Percentiles rank a stretch among this genome's conserved stretches.
Evolutionary conservation across 2,329 filamentous ascomycete species (phyloP).

Genomic region (Aspergillus japonicus): DNA sequence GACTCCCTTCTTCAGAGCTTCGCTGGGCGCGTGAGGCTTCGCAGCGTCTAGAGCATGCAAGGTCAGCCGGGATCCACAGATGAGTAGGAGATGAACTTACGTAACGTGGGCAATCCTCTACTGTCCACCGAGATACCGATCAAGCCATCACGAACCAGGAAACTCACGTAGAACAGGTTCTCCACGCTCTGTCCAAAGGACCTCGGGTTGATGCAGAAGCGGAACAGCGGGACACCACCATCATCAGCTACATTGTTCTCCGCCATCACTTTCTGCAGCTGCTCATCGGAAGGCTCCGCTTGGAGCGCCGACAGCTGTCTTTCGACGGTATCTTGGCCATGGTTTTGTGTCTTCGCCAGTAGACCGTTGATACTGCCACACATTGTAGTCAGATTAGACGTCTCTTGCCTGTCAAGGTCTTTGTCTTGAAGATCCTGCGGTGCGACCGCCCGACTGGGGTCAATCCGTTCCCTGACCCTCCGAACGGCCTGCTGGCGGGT

Average conservation of each 20-base stretch:
- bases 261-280: constrained; percentile 57
- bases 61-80: neutral
- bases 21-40: constrained; percentile 49
- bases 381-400: constrained; percentile 74
- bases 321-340: constrained; percentile 50
- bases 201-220: constrained; percentile 83
- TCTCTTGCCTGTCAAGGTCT: constrained; percentile 73
- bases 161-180: constrained; percentile 95
- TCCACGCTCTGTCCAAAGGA: constrained; percentile 95
- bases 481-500: constrained; percentile 68
- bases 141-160: constrained; percentile 83
- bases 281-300: constrained; percentile 38
- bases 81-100: constrained; percentile 54
- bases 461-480: constrained; percentile 65
- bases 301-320: constrained; percentile 38
- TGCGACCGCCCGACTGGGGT: constrained; percentile 64
- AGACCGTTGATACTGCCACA: constrained; percentile 71
- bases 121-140: constrained; percentile 73
- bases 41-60: constrained; percentile 40
- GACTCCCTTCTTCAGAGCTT: constrained; percentile 52
- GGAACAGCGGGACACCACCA: constrained; percentile 74
- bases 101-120: constrained; percentile 71
- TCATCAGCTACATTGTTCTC: constrained; percentile 64
- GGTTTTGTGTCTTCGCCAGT: constrained; percentile 48
- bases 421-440: constrained; percentile 74